Percentiles rank a stretch among this genome's conserved stretches.
Evolutionary conservation across 306 rosid species (phyloP).

Genomic region (Ochetophila trinervis): DNA sequence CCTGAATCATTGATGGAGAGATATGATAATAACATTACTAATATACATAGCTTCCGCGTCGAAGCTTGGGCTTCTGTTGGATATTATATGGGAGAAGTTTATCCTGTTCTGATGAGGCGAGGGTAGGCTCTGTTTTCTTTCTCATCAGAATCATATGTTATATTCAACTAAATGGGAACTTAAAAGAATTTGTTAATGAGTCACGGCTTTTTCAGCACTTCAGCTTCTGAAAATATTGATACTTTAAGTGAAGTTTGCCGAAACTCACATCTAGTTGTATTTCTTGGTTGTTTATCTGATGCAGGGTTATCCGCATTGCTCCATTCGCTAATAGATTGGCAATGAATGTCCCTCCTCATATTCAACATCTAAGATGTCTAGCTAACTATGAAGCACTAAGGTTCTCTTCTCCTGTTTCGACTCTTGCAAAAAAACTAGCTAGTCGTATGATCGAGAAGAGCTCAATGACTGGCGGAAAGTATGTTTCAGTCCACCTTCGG

Average conservation of each 20-base stretch:
- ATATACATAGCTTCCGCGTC: conserved; percentile 63
- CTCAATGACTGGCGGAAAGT: conserved; percentile 69
- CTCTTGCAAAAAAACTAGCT: conserved; percentile 63
- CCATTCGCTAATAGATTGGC: conserved; percentile 97
- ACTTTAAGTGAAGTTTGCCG: conserved; percentile 6
- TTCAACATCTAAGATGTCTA: conserved; percentile 88
- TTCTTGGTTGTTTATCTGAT: conserved; percentile 17
- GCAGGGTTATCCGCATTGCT: conserved; percentile 80
- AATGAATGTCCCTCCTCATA: conserved; percentile 83
- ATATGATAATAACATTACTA: conserved; percentile 59
- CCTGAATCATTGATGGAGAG: conserved; percentile 66
- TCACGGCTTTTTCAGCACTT: conserved; percentile 20
- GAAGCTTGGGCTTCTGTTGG: conserved; percentile 86
- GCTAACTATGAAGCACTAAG: conserved; percentile 83
- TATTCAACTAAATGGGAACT: background rate
- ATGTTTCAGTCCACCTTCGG: conserved; percentile 82
- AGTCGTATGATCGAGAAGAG: conserved; percentile 70
- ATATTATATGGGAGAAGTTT: conserved; percentile 73
- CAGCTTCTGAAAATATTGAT: conserved; percentile 9
- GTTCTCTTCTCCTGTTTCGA: conserved; percentile 71
- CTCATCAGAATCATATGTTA: conserved; percentile 3
- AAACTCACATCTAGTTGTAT: conserved; percentile 10
- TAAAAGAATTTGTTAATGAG: background rate
- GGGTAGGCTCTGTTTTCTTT: conserved; percentile 50
- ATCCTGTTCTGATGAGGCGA: conserved; percentile 70